Conservation (phyloP, 306 rosid genomes). For the Glycine tomentella region DNA sequence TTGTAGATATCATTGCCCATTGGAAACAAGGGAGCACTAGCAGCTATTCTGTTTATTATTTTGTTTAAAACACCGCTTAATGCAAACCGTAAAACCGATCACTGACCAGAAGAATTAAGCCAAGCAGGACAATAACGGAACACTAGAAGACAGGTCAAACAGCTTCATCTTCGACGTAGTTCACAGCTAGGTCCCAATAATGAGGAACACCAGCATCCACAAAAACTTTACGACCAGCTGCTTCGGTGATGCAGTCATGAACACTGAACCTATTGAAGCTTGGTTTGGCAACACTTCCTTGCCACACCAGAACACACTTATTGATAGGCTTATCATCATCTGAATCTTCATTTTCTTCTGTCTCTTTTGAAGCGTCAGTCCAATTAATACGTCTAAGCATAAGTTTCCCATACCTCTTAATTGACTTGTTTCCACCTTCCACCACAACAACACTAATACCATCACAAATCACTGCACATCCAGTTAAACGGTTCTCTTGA, state of each 20-base stretch:
- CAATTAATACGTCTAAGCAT: conserved; percentile 91
- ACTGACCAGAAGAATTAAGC: no score
- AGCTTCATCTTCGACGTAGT: conserved; percentile 66
- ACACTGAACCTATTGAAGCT: conserved; percentile 77
- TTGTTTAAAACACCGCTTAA: conserved; percentile 38
- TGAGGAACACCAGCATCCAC: conserved; percentile 91
- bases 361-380: conserved; percentile 75
- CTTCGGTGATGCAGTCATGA: conserved; percentile 94
- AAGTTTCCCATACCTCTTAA: conserved; percentile 93
- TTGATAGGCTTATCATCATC: conserved; percentile 75
- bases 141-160: conserved; percentile 27
- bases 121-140: neutral
- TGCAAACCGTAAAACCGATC: conserved; percentile 23
- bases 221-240: conserved; percentile 83
- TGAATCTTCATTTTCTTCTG: conserved; percentile 69
- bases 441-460: conserved; percentile 79
- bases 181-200: conserved; percentile 92
- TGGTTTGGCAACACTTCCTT: conserved; percentile 90
- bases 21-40: conserved; percentile 15
- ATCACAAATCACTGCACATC: conserved; percentile 86
- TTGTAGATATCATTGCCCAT: conserved; percentile 12
- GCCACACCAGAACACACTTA: conserved; percentile 90
- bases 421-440: conserved; percentile 94
- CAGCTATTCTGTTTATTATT: conserved; percentile 30
- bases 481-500: conserved; percentile 85